Percentiles rank a stretch among this genome's conserved stretches.
These are phyloP conservation scores for Russula sp. DNA, from an alignment of 768 basidiomycete species.

Conservation along the genomic window DNA sequence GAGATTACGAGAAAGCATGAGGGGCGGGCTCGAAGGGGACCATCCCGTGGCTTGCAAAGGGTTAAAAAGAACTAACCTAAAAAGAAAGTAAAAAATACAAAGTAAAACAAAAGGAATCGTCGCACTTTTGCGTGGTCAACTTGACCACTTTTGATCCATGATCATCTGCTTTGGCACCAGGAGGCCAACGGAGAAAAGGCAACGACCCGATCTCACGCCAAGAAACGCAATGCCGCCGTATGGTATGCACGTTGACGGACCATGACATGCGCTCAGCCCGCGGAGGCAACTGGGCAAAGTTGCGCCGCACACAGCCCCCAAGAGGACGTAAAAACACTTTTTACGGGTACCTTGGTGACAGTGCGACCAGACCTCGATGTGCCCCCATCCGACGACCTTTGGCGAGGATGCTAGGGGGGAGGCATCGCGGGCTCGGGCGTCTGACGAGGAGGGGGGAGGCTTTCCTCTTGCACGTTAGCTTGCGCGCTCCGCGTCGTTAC, in stretches of 20 bases:
- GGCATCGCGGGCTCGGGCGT: background rate
- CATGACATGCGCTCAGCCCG: background rate
- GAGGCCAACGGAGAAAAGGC: background rate
- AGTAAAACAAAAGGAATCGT: background rate
- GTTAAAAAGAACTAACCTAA: background rate
- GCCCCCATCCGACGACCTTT: background rate
- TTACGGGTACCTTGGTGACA: background rate
- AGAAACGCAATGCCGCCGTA: background rate
- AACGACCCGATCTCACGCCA: background rate
- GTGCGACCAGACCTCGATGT: background rate
- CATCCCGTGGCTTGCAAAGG: too few relatives aligned
- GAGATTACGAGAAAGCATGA: background rate
- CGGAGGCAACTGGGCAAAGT: background rate
- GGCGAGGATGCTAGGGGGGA: background rate
- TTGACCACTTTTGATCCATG: background rate
- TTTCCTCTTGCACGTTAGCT: background rate
- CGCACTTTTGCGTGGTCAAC: too few relatives aligned
- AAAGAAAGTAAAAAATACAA: background rate
- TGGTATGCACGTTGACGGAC: background rate
- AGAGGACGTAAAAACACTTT: slow-evolving; percentile 2
- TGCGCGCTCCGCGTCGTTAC: slow-evolving; percentile 12
- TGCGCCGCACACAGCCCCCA: background rate
- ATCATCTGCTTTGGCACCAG: background rate
- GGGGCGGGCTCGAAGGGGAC: too few relatives aligned
- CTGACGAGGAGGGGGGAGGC: background rate